Evolutionary conservation across 176 grass and related monocot species (phyloP).

Genomic region (Hordeum marinum): DNA sequence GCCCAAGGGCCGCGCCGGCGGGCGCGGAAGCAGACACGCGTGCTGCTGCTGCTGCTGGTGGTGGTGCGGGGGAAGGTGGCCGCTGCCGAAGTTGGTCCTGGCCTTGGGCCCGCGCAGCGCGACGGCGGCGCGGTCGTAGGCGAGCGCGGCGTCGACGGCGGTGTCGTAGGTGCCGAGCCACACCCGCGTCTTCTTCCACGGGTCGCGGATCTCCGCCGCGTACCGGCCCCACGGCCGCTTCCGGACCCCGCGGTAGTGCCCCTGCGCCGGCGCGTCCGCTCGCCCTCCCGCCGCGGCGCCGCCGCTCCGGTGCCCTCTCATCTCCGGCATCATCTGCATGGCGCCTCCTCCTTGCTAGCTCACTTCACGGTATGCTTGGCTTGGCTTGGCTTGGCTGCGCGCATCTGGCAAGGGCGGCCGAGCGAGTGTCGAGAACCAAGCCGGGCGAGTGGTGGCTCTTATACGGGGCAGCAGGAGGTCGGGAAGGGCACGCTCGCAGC

Average conservation of each 20-base stretch:
- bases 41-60: background rate
- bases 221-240: constrained; percentile 95
- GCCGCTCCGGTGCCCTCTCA: background rate
- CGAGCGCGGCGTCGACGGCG: constrained; percentile 80
- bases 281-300: background rate
- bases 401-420: background rate
- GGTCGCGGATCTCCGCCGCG: constrained; percentile 95
- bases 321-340: constrained; percentile 16
- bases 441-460: background rate
- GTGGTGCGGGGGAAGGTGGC: background rate
- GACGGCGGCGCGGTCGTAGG: constrained; percentile 89
- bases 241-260: constrained; percentile 79
- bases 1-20: background rate
- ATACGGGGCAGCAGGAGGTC: background rate
- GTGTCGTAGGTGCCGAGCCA: constrained; percentile 98
- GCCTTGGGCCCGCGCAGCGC: constrained; percentile 75
- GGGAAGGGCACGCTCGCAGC: background rate
- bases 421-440: background rate
- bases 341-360: background rate
- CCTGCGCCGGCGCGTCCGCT: constrained; percentile 14
- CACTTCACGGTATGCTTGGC: background rate
- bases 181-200: constrained; percentile 87
- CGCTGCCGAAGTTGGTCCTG: constrained; percentile 57
- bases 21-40: background rate
- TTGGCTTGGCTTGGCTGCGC: too few species aligned